Base-by-base conservation (phyloP, 768 basidiomycete species). In the Boletus rubropictus region DNA sequence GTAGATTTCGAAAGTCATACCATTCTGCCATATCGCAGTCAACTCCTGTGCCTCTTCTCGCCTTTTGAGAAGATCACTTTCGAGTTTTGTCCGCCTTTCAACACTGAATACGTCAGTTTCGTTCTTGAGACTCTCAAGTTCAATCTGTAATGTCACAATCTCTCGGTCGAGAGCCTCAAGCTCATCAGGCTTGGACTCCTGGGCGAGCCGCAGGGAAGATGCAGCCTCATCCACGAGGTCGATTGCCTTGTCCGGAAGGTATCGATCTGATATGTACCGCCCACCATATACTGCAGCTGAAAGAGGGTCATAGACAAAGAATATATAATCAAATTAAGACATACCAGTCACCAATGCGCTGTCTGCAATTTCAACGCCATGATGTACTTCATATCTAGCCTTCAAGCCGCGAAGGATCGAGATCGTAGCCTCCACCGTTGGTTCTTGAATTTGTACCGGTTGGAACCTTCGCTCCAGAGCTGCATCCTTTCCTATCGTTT, bases 141-240 rank as follows among this genome's bases (percentile, higher is more conserved):
- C 92, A 53, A 94, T 96, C 62, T 94, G 83, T 14, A 92, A 70
- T 0, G 89, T 93, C 59, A 92, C 74, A 17, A 93, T 84, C 49
- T 89, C 85, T 32, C 92, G 73, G 49, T 92, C 87, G 10, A 94
- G 76, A 1, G 75, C 73, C 60, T 96, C 90, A 1, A 95, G 74
- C 46, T 84, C 84, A 44, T 90, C 86, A 0, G 92, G 92, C 59
- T 92, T 90, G 27, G 81, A 84, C 60, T 92, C 89, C 59, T 93
- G 92, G 0, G 91, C 87, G 4, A 96, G 79, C 0, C 90, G 81
- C 5, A 97, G 72, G 0, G 89, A 76, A 2, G 89, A 88, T 1
- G 89, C 87, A 3, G 93, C 93, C 66, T 97, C 95, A 65, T 98
- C 95, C 1, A 97, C 81, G 3, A 96, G 76, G 63, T 95, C 90